Base-by-base conservation (phyloP, 768 basidiomycete species). In the Asterophora lycoperdoides region DNA sequence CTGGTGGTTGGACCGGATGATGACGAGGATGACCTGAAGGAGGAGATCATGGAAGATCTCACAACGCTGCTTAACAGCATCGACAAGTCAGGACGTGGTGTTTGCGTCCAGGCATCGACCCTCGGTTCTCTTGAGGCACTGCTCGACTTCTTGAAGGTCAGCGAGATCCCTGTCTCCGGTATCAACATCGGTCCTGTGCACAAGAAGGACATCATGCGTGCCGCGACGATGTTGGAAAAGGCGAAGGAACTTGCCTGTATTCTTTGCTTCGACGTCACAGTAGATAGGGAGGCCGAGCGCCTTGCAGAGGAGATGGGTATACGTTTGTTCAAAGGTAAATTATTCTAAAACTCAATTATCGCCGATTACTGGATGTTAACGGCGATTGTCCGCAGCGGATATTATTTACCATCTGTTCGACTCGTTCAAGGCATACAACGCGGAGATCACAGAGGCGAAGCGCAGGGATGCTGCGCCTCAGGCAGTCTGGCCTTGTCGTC, bases 391-490 rank as follows among this genome's bases (percentile, higher is more conserved):
- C 53, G 20, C 64, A 97, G 95, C 95, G 53, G 93, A 96, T 67
- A 97, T 98, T 64, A 98, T 99, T 58, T 99, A 99, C 68, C 95
- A 97, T 65, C 71, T 99, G 38, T 97, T 98, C 64, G 94, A 98
- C 62, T 81, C 92, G 13, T 98, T 98, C 74, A 96, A 84, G 36
- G 89, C 84, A 1, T 98, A 98, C 68, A 95, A 95, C 63, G 78
- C 79, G 51, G 89, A 92, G 68, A 93, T 97, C 46, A 76, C 77
- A 49, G 95, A 96, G 66, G 91, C 90, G n/a, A 94, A 93, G 68
- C 79, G 90, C 33, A 80, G 73, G 56, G 94, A 93, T 63, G 92
- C 94, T 2, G 92, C 94, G 0, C 93, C 92, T 8, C 88, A 89
- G 61, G 96, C 96, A 18, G 86, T 97, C 17, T 98, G 93, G 93